A percentile compares a stretch with the other conserved stretches of the same genome.
These are phyloP conservation scores for Whalleya microplaca DNA, from an alignment of 2,329 filamentous ascomycete species.

Conservation along the genomic window DNA sequence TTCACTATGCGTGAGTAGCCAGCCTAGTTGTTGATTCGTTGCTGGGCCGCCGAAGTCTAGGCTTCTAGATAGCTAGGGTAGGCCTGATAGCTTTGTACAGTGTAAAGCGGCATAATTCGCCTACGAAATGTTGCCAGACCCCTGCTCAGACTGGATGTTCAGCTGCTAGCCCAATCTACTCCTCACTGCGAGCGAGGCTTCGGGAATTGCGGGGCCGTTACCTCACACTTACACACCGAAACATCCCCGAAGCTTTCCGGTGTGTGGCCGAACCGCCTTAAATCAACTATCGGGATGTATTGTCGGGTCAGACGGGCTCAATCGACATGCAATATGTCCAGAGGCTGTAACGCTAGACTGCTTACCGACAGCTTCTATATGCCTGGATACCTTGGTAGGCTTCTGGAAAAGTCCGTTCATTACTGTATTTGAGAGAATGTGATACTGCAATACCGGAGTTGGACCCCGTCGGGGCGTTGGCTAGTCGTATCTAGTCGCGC, in stretches of 20 bases:
- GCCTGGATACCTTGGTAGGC: too few species aligned
- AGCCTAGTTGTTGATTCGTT: not conserved
- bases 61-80: too few species aligned
- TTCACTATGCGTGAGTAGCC: not conserved
- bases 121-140: not conserved
- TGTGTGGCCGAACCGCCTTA: conserved; percentile 19
- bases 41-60: not conserved
- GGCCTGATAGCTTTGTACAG: not conserved
- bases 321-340: conserved; percentile 6
- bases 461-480: conserved; percentile 1
- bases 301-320: conserved; percentile 12
- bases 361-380: conserved; percentile 7
- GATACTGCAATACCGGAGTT: conserved; percentile 2
- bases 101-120: not conserved
- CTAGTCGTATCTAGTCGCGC: conserved; percentile 6
- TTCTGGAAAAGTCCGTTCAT: not conserved
- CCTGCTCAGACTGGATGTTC: not conserved
- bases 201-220: conserved; percentile 13
- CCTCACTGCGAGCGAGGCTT: not conserved
- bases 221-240: conserved; percentile 26
- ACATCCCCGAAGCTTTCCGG: conserved; percentile 29
- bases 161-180: not conserved
- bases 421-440: conserved; percentile 1
- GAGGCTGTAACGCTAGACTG: conserved; percentile 7
- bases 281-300: conserved; percentile 24